Conservation (phyloP, 176 grass and related monocot genomes). For the Urochloa ruziziensis region DNA sequence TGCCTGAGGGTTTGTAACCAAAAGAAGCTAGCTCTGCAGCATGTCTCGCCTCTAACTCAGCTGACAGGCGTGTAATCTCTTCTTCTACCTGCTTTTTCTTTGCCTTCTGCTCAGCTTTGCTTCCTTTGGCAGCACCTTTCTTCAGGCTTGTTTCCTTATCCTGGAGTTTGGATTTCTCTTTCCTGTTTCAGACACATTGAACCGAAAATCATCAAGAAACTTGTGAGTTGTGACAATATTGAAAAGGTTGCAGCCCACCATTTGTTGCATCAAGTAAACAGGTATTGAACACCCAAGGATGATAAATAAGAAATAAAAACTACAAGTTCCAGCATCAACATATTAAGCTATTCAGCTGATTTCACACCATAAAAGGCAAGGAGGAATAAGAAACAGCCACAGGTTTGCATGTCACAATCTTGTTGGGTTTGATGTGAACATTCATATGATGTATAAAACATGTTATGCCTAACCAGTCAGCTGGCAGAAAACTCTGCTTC, state of each 20-base stretch:
- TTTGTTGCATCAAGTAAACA: not conserved
- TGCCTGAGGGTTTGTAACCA: slow-evolving; percentile 54
- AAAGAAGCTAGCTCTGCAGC: slow-evolving; percentile 71
- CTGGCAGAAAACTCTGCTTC: not conserved
- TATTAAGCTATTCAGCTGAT: not conserved
- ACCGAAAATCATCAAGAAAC: not conserved
- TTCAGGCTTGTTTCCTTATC: slow-evolving; percentile 90
- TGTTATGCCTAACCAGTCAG: not conserved
- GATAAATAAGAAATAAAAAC: slow-evolving; percentile 12
- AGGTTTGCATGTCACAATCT: not conserved
- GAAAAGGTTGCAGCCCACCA: not conserved
- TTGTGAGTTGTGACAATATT: not conserved
- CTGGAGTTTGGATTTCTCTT: slow-evolving; percentile 82
- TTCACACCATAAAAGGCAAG: not conserved
- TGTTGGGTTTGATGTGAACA: not conserved
- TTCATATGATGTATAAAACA: not conserved
- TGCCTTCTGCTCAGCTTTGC: slow-evolving; percentile 95
- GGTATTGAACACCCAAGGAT: slow-evolving; percentile 10
- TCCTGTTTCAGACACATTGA: slow-evolving; percentile 42
- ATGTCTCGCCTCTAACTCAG: slow-evolving; percentile 76
- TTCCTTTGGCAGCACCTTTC: slow-evolving; percentile 90
- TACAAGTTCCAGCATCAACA: not conserved
- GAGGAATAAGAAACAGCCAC: not conserved
- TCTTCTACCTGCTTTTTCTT: slow-evolving; percentile 98
- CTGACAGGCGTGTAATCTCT: slow-evolving; percentile 57